phyloP scores from a whole-genome alignment of 169 alveolate species.

The Ichthyophthirius multifiliis region DNA sequence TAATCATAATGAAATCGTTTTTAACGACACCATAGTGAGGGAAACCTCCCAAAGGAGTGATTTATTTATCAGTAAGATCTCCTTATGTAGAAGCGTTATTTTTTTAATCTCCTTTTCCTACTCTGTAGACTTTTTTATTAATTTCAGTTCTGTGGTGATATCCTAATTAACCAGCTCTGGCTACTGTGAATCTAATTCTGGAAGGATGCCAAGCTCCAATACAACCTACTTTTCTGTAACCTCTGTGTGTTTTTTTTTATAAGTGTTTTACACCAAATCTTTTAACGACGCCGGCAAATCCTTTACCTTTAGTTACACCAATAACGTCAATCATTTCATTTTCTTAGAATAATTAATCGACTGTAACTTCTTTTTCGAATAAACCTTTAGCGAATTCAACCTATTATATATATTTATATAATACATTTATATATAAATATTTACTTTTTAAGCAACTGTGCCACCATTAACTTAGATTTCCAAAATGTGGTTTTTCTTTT shows the following conservation, averaged over 20 bases:
- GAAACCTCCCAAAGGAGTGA: slow-evolving; percentile 97
- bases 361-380: slow-evolving; percentile 97
- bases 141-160: slow-evolving; percentile 99
- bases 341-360: slow-evolving; percentile 93
- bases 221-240: slow-evolving; percentile 99
- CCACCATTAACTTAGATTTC: slow-evolving; percentile 99
- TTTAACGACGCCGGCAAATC: slow-evolving; percentile 98
- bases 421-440: not conserved
- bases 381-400: slow-evolving; percentile 93
- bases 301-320: slow-evolving; percentile 99
- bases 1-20: slow-evolving; percentile 98
- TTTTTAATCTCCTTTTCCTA: slow-evolving; percentile 94
- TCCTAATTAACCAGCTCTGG: slow-evolving; percentile 99
- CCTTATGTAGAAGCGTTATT: slow-evolving; percentile 94
- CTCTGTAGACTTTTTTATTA: slow-evolving; percentile 98
- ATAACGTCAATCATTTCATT: slow-evolving; percentile 98
- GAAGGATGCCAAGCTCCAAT: slow-evolving; percentile 99
- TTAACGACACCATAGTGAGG: slow-evolving; percentile 92
- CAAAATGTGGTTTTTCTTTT: slow-evolving; percentile 98
- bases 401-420: too few species aligned
- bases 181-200: slow-evolving; percentile 98
- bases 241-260: slow-evolving; percentile 99
- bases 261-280: slow-evolving; percentile 99
- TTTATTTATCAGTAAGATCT: slow-evolving; percentile 97
- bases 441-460: slow-evolving; percentile 92